Percentiles rank a stretch among this genome's conserved stretches.
Conservation (phyloP, 176 grass and related monocot species). For the Musa schizocarpa region DNA sequence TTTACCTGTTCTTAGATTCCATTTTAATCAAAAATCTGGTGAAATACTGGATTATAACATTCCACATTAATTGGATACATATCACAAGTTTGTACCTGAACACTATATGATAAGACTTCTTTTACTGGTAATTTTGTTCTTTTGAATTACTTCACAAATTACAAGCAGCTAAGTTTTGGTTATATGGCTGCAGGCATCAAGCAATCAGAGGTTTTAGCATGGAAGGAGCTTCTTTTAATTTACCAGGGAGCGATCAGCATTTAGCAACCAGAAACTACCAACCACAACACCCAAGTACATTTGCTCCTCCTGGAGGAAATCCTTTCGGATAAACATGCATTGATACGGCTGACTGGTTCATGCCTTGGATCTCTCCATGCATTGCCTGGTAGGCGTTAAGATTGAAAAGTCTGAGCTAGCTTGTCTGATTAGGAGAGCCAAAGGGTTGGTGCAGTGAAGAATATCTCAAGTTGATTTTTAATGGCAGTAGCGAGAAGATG, state of each 20-base stretch:
- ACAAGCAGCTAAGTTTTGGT: constrained; percentile 1
- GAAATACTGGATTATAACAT: too few relatives aligned
- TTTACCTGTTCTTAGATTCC: too few relatives aligned
- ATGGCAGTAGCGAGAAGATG: not conserved
- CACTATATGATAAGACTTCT: not conserved
- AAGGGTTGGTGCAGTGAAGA: not conserved
- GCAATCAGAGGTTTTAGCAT: constrained; percentile 18
- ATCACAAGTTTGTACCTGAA: not conserved
- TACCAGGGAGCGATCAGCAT: constrained; percentile 22
- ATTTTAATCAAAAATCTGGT: too few relatives aligned
- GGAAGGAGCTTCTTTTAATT: constrained; percentile 19
- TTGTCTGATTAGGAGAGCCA: not conserved
- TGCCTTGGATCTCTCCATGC: not conserved
- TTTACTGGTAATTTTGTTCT: not conserved
- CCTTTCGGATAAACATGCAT: constrained; percentile 34
- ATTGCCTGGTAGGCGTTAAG: not conserved
- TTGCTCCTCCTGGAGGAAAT: constrained; percentile 36
- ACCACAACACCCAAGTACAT: constrained; percentile 16
- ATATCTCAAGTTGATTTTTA: not conserved
- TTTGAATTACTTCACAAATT: not conserved
- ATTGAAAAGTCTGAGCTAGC: not conserved
- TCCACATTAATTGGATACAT: too few relatives aligned
- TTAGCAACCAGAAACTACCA: constrained; percentile 30
- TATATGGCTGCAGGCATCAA: constrained; percentile 31
- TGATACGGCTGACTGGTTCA: not conserved